A percentile compares a stretch with the other conserved stretches of the same genome.
phyloP scores from a whole-genome alignment of 805 yeast species.

The Schwanniomyces polymorphus region DNA sequence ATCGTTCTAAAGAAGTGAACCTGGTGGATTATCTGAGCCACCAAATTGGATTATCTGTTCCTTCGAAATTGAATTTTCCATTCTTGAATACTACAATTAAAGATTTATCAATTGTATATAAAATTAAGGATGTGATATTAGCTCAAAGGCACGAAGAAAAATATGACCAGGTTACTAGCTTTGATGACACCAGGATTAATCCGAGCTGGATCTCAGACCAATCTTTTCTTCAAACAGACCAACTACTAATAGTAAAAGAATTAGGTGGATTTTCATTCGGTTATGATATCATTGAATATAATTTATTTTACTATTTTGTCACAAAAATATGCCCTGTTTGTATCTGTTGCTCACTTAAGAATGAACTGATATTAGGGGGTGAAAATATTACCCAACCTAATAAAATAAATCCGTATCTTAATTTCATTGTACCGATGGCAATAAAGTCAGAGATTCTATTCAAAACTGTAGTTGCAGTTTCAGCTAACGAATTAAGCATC shows the following conservation, averaged over 20 bases:
- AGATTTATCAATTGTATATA: conserved; percentile 11
- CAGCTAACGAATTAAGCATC: conserved; percentile 33
- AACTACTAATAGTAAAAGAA: too few relatives aligned
- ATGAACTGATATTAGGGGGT: not conserved
- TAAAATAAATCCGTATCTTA: conserved; percentile 35
- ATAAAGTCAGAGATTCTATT: conserved; percentile 27
- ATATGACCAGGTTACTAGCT: too few relatives aligned
- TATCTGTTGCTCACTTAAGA: conserved; percentile 29
- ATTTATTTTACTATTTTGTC: conserved; percentile 29
- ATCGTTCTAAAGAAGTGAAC: too few relatives aligned
- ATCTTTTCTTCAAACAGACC: too few relatives aligned
- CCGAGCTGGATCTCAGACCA: too few relatives aligned
- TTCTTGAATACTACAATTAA: conserved; percentile 16
- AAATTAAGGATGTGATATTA: not conserved
- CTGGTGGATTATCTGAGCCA: not conserved
- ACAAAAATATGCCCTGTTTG: conserved; percentile 37
- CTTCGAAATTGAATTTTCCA: conserved; percentile 1
- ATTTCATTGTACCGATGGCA: conserved; percentile 38
- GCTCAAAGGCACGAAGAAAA: not conserved
- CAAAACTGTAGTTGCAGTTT: conserved; percentile 33
- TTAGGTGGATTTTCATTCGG: not conserved
- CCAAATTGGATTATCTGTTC: not conserved
- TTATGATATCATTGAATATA: not conserved
- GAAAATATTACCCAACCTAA: not conserved
- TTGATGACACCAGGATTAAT: too few relatives aligned